Evolutionary conservation across 2,329 filamentous ascomycete species (phyloP).

Genomic region (Xylaria sp.): DNA sequence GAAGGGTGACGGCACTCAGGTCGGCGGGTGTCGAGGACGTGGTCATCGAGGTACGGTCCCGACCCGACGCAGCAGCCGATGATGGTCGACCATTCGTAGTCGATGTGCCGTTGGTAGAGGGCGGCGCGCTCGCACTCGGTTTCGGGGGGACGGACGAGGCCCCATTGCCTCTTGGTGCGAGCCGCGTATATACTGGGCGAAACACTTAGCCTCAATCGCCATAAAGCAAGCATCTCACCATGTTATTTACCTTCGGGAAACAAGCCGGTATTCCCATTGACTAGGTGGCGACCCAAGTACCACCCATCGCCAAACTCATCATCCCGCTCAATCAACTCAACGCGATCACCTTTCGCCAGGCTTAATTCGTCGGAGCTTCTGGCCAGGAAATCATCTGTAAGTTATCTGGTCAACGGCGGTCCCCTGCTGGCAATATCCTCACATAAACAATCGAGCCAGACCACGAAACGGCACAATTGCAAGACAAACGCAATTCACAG

Average conservation of each 20-base stretch:
- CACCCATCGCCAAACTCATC: constrained; percentile 89
- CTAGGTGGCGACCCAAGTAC: constrained; percentile 77
- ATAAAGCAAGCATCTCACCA: constrained; percentile 2
- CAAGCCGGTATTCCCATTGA: constrained; percentile 73
- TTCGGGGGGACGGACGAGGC: constrained; percentile 32
- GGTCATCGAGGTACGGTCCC: constrained; percentile 29
- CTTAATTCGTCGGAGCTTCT: constrained; percentile 92
- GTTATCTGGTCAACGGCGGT: constrained; percentile 8
- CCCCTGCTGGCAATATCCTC: not conserved
- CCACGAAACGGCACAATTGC: not conserved
- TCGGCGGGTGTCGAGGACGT: constrained; percentile 30
- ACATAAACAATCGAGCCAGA: constrained; percentile 9
- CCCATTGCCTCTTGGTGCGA: constrained; percentile 51
- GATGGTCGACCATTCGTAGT: constrained; percentile 26
- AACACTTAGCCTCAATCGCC: constrained; percentile 16
- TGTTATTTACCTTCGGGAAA: constrained; percentile 75
- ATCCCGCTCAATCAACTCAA: constrained; percentile 82
- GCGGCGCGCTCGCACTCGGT: constrained; percentile 31
- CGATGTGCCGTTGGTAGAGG: constrained; percentile 30
- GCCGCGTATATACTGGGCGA: constrained; percentile 61
- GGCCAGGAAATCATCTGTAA: constrained; percentile 72
- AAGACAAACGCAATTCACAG: not conserved
- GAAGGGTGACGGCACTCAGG: constrained; percentile 42
- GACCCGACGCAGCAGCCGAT: constrained; percentile 32
- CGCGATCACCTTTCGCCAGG: constrained; percentile 79